Evolutionary conservation across 345 rosid genomes (phyloP), one percentile per base, ranked within the genome.

Genomic region (Mallotus nudiflorus): DNA sequence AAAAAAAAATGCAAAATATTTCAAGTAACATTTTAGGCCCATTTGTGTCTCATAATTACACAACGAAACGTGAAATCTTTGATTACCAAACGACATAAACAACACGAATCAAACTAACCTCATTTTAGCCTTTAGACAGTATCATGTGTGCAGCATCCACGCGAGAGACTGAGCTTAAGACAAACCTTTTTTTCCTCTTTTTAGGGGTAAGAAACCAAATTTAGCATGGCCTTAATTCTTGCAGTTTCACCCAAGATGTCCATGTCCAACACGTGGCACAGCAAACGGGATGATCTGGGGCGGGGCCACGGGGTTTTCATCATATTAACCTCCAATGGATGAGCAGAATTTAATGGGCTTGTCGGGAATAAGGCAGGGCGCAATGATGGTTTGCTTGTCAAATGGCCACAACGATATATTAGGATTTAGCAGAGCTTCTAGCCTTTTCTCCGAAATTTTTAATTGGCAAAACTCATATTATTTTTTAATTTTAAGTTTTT

Each of bases 1-100:
- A 2, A 54, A 2, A 22, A 15, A 8, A 16, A 16, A 19, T 25
- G 24, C 35, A 45, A 51, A 20, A 65, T 12, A 28, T 3, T n/a
- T n/a, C n/a, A n/a, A n/a, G n/a, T 18, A 29, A 28, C 27, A 48
- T 20, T 25, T 28, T 14, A 52, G 62, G 56, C 6, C 58, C 51
- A 57, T 22, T 6, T 28, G 48, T n/a, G 53, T 39, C 54, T 42
- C 45, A 53, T 56, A 44, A 42, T 31, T 31, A 55, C 64, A 44
- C 69, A 72, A 64, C 69, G 48, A 44, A 42, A 42, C 54, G 62
- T 64, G 69, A 65, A 44, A 55, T 22, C 39, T 57, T 72, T n/a
- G 28, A 46, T 46, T 46, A 54, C 25, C 44, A 33, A 18, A 54
- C 63, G 57, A 45, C 46, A 62, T 49, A 63, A 55, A 29, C 46